Evolutionary conservation across 129 eudicot genomes (phyloP).

Genomic region (Silybum marianum): DNA sequence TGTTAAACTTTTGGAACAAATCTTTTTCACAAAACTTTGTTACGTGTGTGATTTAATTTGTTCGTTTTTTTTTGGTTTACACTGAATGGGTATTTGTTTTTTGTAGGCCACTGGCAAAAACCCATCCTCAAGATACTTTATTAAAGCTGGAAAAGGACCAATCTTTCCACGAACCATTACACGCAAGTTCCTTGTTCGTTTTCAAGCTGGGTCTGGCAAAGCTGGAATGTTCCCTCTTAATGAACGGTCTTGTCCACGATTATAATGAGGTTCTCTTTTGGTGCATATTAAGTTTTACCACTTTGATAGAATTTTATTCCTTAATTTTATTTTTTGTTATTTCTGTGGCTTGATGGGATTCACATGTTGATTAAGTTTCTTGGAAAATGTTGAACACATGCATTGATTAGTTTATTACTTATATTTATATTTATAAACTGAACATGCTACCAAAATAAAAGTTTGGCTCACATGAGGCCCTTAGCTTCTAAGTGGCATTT

Average conservation of each 20-base stretch:
- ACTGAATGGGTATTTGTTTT: neutral
- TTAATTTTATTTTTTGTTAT: neutral
- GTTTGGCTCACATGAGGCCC: neutral
- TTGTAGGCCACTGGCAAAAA: constrained; percentile 71
- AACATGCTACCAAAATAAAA: neutral
- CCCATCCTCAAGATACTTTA: constrained; percentile 81
- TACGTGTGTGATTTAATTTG: neutral
- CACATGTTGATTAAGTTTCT: neutral
- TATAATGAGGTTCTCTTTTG: constrained; percentile 62
- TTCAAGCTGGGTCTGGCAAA: constrained; percentile 86
- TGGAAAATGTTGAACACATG: neutral
- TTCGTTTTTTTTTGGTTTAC: neutral
- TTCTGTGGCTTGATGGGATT: neutral
- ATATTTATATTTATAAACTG: neutral
- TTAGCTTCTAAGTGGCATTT: neutral
- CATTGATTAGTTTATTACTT: neutral
- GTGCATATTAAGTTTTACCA: constrained; percentile 1
- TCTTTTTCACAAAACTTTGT: too few species aligned
- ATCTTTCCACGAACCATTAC: constrained; percentile 57
- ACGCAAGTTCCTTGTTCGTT: constrained; percentile 69
- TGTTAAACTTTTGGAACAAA: neutral
- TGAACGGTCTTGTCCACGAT: constrained; percentile 86
- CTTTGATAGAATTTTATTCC: constrained; percentile 1
- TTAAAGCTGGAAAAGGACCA: constrained; percentile 72
- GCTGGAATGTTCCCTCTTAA: constrained; percentile 70